Conservation (phyloP, 73 alveolate species). For the Tetrahymena malaccensis region DNA sequence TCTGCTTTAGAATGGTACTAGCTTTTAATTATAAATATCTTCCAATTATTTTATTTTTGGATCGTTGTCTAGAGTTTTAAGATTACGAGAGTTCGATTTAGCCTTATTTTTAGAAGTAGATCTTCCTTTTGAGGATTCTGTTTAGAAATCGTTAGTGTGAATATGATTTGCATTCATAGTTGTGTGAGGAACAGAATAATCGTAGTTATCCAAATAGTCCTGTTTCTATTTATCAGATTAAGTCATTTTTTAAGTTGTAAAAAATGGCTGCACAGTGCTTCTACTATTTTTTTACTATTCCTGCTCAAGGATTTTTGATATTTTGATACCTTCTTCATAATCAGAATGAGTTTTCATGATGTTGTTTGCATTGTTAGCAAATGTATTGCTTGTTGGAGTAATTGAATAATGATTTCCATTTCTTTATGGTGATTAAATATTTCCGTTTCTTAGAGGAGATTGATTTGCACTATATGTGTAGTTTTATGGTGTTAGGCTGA, state of each 20-base stretch:
- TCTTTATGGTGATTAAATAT: background rate
- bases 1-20: background rate
- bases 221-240: background rate
- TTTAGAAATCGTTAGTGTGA: background rate
- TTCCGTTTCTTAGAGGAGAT: background rate
- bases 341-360: background rate
- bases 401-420: background rate
- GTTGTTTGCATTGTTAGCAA: background rate
- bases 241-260: background rate
- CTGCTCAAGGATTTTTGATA: background rate
- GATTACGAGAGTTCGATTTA: background rate
- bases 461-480: background rate
- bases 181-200: background rate
- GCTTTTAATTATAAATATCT: background rate
- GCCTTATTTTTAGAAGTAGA: background rate
- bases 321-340: background rate
- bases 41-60: background rate
- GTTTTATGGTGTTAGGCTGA: background rate
- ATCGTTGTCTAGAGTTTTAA: background rate
- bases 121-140: background rate
- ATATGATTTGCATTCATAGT: background rate
- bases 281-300: background rate
- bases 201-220: background rate
- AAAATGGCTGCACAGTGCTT: background rate
- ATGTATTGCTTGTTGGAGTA: background rate